Conservation (phyloP, 169 alveolate species). For the Eimeria necatrix region DNA sequence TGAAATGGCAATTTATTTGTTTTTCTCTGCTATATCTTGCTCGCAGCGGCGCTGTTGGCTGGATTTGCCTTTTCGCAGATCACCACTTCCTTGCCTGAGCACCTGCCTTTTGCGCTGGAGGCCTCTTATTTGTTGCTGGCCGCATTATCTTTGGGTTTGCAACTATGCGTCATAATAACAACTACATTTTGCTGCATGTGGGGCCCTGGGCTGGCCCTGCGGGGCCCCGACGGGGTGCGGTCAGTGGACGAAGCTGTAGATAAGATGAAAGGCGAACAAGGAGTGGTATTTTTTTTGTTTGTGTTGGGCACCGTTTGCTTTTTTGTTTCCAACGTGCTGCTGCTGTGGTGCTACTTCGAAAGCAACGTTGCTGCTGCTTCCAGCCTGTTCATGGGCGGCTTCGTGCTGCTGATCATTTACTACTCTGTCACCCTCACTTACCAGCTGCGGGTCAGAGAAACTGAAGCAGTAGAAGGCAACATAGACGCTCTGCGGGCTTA, state of each 20-base stretch:
- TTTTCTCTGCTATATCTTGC: background rate
- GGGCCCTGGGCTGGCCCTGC: constrained; percentile 80
- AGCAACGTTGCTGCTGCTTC: constrained; percentile 13
- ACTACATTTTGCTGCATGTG: constrained; percentile 79
- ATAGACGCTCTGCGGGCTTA: constrained; percentile 69
- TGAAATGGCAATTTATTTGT: background rate
- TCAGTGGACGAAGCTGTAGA: constrained; percentile 77
- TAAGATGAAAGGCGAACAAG: constrained; percentile 71
- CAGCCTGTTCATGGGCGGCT: background rate
- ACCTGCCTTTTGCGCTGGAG: constrained; percentile 50
- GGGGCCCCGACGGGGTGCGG: constrained; percentile 78
- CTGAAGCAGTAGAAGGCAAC: constrained; percentile 77
- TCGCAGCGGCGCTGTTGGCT: constrained; percentile 77
- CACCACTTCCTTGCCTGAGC: constrained; percentile 68
- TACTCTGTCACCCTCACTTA: constrained; percentile 59
- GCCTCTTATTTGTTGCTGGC: constrained; percentile 43
- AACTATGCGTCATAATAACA: constrained; percentile 65
- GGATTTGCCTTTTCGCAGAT: constrained; percentile 79
- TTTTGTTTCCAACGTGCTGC: constrained; percentile 38
- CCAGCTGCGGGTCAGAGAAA: constrained; percentile 58
- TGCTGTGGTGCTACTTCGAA: constrained; percentile 63
- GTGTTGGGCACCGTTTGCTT: constrained; percentile 52
- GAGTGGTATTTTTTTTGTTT: constrained; percentile 55
- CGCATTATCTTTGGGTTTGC: constrained; percentile 70
- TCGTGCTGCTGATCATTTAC: constrained; percentile 53